phyloP scores from a whole-genome alignment of 2,329 filamentous ascomycete genomes.

The Arthroderma uncinatum region DNA sequence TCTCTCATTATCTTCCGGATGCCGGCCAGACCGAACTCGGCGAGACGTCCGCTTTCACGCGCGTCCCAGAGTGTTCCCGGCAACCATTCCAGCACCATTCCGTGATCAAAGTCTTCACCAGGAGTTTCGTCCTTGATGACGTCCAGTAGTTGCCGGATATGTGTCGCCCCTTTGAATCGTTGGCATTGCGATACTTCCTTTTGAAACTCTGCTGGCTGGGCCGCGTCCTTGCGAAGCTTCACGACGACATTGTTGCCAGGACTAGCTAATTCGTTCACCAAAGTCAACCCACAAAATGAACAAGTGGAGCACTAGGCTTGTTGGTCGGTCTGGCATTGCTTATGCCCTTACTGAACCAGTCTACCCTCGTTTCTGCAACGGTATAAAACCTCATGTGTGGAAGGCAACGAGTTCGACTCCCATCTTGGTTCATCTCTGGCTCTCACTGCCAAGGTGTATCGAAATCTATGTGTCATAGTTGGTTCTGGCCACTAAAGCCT shows the following conservation, averaged over 20 bases:
- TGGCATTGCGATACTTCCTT: conserved; percentile 6
- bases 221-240: conserved; percentile 4
- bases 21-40: not conserved
- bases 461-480: no score
- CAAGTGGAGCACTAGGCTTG: not conserved
- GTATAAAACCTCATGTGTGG: conserved; percentile 5
- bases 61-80: not conserved
- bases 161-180: not conserved
- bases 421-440: no score
- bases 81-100: conserved; percentile 3
- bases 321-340: conserved; percentile 3
- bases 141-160: conserved; percentile 7
- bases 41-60: not conserved
- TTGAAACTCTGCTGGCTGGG: not conserved
- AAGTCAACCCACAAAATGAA: not conserved
- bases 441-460: no score
- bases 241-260: conserved; percentile 1
- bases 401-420: conserved; percentile 4
- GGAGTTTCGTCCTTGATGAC: conserved; percentile 1
- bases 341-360: conserved; percentile 6
- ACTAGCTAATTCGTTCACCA: no score
- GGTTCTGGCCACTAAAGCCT: no score
- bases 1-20: conserved; percentile 9
- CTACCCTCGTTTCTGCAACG: conserved; percentile 3
- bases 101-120: not conserved